Percentiles rank a stretch among this genome's conserved stretches.
Evolutionary conservation across 2,329 filamentous ascomycete genomes (phyloP).

Genomic region (Tolypocladium pustulatum): DNA sequence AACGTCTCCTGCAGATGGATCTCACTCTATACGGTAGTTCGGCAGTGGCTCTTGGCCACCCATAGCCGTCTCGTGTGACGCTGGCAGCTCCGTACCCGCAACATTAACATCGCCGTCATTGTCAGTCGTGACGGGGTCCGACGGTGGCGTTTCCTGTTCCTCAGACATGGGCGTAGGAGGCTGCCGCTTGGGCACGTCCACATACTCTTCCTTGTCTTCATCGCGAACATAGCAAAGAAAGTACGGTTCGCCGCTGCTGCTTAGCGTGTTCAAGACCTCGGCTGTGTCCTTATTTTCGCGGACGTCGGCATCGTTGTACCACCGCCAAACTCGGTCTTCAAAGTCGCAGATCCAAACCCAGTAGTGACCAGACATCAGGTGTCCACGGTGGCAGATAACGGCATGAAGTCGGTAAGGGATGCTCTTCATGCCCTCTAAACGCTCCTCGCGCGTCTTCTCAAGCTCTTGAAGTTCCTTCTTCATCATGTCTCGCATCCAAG

Average conservation of each 20-base stretch:
- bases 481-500: constrained; percentile 30
- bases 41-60: neutral
- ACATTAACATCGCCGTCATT: constrained; percentile 14
- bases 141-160: constrained; percentile 1
- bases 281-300: constrained; percentile 53
- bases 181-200: constrained; percentile 33
- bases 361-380: constrained; percentile 73
- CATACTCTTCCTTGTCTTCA: constrained; percentile 44
- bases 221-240: constrained; percentile 77
- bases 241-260: constrained; percentile 65
- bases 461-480: constrained; percentile 26
- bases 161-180: constrained; percentile 7
- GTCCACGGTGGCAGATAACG: constrained; percentile 81
- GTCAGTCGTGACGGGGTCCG: constrained; percentile 5
- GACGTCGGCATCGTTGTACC: constrained; percentile 86
- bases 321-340: constrained; percentile 69
- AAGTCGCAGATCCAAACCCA: constrained; percentile 97
- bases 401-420: constrained; percentile 78
- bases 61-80: neutral
- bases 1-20: neutral
- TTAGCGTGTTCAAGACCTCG: constrained; percentile 59
- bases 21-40: constrained; percentile 2
- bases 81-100: neutral
- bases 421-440: constrained; percentile 42
- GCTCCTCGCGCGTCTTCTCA: constrained; percentile 14